Evolutionary conservation across 495 filamentous ascomycete species (phyloP), one percentile per base, ranked within the genome.

Genomic region (Aspergillus saccharolyticus): DNA sequence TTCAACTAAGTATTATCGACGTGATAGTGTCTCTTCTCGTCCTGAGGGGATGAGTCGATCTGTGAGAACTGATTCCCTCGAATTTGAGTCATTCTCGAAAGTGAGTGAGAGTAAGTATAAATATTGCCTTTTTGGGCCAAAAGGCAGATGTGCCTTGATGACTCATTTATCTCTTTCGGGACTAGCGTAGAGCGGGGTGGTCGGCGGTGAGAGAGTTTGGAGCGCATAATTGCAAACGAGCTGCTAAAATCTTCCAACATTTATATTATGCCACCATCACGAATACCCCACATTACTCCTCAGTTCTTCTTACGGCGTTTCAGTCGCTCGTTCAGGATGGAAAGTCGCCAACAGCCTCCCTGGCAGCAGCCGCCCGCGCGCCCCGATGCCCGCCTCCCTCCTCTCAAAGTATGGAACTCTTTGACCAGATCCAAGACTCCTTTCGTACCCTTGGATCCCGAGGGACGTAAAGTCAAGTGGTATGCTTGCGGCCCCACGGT

Each of bases 401-500:
- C 71, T 12, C 56, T 80, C 52, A 76, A 74, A 57, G 64, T 77
- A 54, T 90, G 85, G 74, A 96, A 96, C 74, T 91, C 88, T 2
- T 74, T 96, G 53, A 87, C 85, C 45, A 81, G 86, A 54, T 70
- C 74, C 14, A 89, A 91, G 72, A 85, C 84, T 16, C 81, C 83
- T 2, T 96, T 96, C 62, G 74, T 89, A 21, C 92, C 91, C 10
- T 75, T 87, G 44, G 85, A 92, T 66, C 75, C 80, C 19, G 63
- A 72, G 12, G 80, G 76, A 0, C 87, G 83, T 54, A 87, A 87
- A 61, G 82, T 96, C 2, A 86, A 82, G 4, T 96, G 91, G 91
- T 96, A 96, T 73, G 87, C 83, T 44, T 96, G 90, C 75, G 90
- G 93, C 1, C 93, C 93, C 48, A 97, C 93, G 10, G 90, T 95